These are phyloP conservation scores for Nitzschia palea DNA, from an alignment of 108 stramenopile genomes.

Conservation along the genomic window DNA sequence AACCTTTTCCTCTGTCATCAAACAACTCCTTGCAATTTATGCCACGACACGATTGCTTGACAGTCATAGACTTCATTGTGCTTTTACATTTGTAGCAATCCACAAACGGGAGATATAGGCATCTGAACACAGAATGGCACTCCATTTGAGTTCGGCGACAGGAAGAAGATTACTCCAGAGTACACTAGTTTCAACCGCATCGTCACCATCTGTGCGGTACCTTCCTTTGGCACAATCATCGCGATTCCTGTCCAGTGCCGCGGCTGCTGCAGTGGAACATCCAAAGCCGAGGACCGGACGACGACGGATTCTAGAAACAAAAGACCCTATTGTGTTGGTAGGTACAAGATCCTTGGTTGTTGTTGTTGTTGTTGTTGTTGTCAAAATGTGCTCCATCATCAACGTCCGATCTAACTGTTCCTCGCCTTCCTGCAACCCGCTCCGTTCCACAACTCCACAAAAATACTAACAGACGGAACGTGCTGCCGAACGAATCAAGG, in stretches of 20 bases:
- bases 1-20: too few species aligned
- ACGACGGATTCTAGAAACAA: constrained; percentile 34
- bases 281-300: constrained; percentile 4
- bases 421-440: background rate
- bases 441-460: too few species aligned
- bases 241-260: constrained; percentile 12
- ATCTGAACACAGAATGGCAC: too few species aligned
- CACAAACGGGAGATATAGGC: too few species aligned
- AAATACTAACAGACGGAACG: constrained; percentile 45
- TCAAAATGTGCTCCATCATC: background rate
- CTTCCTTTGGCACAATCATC: background rate
- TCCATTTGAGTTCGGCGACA: too few species aligned
- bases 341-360: background rate
- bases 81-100: too few species aligned
- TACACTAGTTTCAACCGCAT: too few species aligned
- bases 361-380: background rate
- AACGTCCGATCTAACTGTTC: background rate
- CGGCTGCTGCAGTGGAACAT: constrained; percentile 15
- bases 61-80: too few species aligned
- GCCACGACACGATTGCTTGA: too few species aligned
- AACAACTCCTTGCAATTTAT: too few species aligned
- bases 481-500: constrained; percentile 61
- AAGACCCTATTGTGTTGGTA: constrained; percentile 56
- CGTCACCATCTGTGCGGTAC: too few species aligned
- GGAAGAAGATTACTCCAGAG: too few species aligned